These are phyloP conservation scores for Sarcodon aspratus DNA, from an alignment of 768 basidiomycete species.

Conservation along the genomic window DNA sequence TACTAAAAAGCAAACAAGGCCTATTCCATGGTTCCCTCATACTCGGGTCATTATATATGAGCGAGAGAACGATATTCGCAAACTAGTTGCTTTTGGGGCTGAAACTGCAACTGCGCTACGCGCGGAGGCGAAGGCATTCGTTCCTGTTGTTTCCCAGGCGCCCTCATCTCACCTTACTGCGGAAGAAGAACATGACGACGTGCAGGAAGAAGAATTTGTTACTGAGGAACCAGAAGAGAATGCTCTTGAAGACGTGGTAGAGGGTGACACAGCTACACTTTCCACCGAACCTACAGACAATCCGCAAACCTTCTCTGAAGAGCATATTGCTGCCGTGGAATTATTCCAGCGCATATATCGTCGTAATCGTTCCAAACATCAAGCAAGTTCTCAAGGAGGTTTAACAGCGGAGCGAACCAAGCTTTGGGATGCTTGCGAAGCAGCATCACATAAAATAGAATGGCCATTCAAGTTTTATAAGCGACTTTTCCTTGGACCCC, in stretches of 20 bases:
- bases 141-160: slow-evolving; percentile 2
- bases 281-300: background rate
- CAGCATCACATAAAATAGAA: slow-evolving; percentile 12
- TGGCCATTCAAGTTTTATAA: slow-evolving; percentile 23
- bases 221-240: too few species aligned
- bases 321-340: background rate
- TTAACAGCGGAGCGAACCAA: slow-evolving; percentile 11
- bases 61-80: slow-evolving; percentile 17
- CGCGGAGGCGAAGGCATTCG: slow-evolving; percentile 9
- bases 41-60: slow-evolving; percentile 21
- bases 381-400: slow-evolving; percentile 8
- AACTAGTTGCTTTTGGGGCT: slow-evolving; percentile 12
- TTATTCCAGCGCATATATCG: background rate
- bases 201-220: too few species aligned
- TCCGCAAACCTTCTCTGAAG: background rate
- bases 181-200: slow-evolving; percentile 1
- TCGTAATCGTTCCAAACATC: background rate
- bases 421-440: slow-evolving; percentile 18
- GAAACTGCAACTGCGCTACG: slow-evolving; percentile 8
- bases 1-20: background rate
- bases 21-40: background rate
- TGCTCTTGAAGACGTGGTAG: too few species aligned
- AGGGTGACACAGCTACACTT: too few species aligned
- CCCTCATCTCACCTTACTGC: background rate
- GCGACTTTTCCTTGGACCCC: slow-evolving; percentile 21